Base-by-base conservation (phyloP, 345 rosid genomes). In the Rhodamnia rubescens region DNA sequence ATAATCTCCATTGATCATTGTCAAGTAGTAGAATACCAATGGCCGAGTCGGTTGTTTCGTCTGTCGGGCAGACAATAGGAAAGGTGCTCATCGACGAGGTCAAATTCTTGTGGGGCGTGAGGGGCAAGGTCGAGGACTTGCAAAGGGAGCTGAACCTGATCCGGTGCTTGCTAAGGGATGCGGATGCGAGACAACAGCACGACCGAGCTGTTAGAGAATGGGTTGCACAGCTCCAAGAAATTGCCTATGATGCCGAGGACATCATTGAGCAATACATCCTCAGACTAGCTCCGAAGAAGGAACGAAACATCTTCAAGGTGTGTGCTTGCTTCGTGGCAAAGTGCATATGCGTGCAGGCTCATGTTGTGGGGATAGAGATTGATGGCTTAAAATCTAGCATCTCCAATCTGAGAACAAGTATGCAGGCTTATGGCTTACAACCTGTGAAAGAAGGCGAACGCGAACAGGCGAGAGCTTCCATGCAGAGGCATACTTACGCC, bases 381-480 rank as follows among this genome's bases (percentile, higher is more conserved):
- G 85, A 82, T 82, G 85, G 53, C 14, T 88, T 93, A 49, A 90
- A 89, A 57, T 54, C 88, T 53, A 89, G 86, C 74, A 89, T 93
- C 86, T 78, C 89, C 14, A 87, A 83, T 84, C 87, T 90, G 36
- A 85, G 88, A 11, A 51, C 57, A 49, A 89, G 91, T 83, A 86
- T 90, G 91, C 69, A 69, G 80, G 89, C 86, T 11, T 87, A 84
- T 42, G 92, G 92, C 56, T 86, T 91, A 26, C 44, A 2, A 24
- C 3, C 10, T 5, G 21, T 13, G 8, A 86, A 53, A 36, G 78
- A 87, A 84, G 83, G 86, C 58, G 80, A 84, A 20, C 54, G 86
- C 69, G 5, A 53, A 18, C 22, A 6, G 8, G 22, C 3, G 22
- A 16, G 56, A 53, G 56, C 22, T 16, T 53, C 6, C 61, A 86